phyloP scores from a whole-genome alignment of 169 alveolate genomes.

The Plasmodium relictum region DNA sequence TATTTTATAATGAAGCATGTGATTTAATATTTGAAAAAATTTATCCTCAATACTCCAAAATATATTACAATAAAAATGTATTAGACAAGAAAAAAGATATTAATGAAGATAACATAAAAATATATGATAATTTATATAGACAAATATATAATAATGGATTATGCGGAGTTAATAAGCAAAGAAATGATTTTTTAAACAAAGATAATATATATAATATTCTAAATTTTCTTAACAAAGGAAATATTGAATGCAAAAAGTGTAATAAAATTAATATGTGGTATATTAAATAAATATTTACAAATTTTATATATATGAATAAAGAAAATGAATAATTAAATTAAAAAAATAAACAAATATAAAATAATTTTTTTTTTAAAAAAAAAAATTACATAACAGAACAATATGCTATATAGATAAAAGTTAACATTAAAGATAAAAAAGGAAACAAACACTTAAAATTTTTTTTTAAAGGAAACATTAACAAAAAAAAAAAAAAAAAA shows the following conservation, averaged over 20 bases:
- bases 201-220: conserved; percentile 50
- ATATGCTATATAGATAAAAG: too few relatives aligned
- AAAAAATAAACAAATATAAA: background rate
- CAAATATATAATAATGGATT: conserved; percentile 49
- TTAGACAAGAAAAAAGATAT: conserved; percentile 1
- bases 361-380: too few relatives aligned
- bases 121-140: conserved; percentile 35
- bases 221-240: conserved; percentile 33
- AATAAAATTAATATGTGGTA: conserved; percentile 30
- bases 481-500: too few relatives aligned
- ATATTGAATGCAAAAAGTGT: conserved; percentile 54
- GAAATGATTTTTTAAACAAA: conserved; percentile 49
- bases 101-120: background rate
- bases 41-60: conserved; percentile 29
- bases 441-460: too few relatives aligned
- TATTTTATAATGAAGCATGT: conserved; percentile 56
- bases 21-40: conserved; percentile 26
- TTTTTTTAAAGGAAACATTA: too few relatives aligned
- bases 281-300: background rate
- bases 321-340: background rate
- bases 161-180: conserved; percentile 72
- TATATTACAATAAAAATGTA: conserved; percentile 32
- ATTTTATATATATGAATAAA: background rate
- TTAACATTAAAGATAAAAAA: too few relatives aligned
- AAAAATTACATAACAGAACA: too few relatives aligned